Conservation (phyloP, 75 land plant species). For the Selaginella tamariscina region DNA sequence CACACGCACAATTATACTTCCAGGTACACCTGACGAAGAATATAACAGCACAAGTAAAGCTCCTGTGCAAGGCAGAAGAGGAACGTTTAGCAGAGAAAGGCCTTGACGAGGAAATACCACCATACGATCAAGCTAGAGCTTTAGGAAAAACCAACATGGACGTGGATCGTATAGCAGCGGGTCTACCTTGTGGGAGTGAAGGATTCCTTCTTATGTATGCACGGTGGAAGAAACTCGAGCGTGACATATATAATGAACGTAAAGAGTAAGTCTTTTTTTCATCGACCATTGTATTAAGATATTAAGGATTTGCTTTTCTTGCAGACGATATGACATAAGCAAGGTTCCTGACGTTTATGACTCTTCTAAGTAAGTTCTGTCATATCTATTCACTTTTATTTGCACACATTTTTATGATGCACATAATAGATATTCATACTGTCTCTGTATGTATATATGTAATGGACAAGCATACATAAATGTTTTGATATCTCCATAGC, state of each 20-base stretch:
- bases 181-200: constrained; percentile 98
- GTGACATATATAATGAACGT: constrained; percentile 92
- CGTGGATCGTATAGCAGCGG: constrained; percentile 94
- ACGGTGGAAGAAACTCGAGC: constrained; percentile 97
- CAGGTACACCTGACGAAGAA: constrained; percentile 78
- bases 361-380: constrained; percentile 79
- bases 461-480: no score
- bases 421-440: no score
- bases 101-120: constrained; percentile 60
- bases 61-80: constrained; percentile 69
- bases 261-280: constrained; percentile 47
- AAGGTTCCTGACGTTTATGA: constrained; percentile 98
- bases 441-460: no score
- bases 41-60: constrained; percentile 85
- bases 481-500: no score
- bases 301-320: background rate
- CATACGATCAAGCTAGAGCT: constrained; percentile 97
- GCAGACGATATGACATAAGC: constrained; percentile 93
- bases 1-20: background rate
- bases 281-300: background rate
- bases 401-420: background rate
- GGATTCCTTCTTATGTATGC: constrained; percentile 99
- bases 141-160: constrained; percentile 95
- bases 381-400: background rate
- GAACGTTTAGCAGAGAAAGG: constrained; percentile 52